Evolutionary conservation across 352 stramenopile species (phyloP), one percentile per base, ranked within the genome.

Genomic region (Pythium vanterpoolii): DNA sequence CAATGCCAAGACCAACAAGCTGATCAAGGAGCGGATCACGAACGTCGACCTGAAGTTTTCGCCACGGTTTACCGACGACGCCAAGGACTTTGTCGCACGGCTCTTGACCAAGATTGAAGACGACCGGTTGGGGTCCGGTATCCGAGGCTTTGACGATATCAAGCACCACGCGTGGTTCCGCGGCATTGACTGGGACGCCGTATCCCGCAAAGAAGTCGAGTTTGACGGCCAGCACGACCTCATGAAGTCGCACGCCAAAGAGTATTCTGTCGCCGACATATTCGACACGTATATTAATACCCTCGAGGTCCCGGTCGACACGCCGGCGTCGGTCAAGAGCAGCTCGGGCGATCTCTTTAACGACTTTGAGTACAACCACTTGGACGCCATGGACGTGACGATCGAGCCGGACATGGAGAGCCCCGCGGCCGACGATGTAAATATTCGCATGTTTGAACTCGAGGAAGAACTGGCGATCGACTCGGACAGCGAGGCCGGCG

Each of bases 31-130:
- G 46, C 79, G 80, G 1, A 93, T 93, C 58, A 76, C 86, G 31
- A 93, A 88, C 40, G 84, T 91, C 16, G 83, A 92, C 59, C 60
- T 93, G 52, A 88, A 89, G 49, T 93, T 93, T 48, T 90, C 79
- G 33, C 76, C 81, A 8, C 81, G 83, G 7, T 93, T 95, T 56
- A 89, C 79, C 8, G 76, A 87, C 40, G 79, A 91, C n/a, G 77
- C 82, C 23, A 92, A 91, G 66, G 83, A 91, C 53, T 90, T 95
- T 71, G 80, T 95, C 18, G 75, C 77, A 1, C 82, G 77, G 23
- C 66, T 99, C 23, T 72, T 99, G 34, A 98, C 96, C 3, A 98
- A 98, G 68, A 88, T 97, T 69, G 96, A 98, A 24, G 75, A 76
- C 9, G 62, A 88, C 49, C 83, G 97, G 18, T 84, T 99, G 18